Evolutionary conservation across 2,329 filamentous ascomycete species (phyloP), one percentile per base, ranked within the genome.

Genomic region (Diplodia scrobiculata): DNA sequence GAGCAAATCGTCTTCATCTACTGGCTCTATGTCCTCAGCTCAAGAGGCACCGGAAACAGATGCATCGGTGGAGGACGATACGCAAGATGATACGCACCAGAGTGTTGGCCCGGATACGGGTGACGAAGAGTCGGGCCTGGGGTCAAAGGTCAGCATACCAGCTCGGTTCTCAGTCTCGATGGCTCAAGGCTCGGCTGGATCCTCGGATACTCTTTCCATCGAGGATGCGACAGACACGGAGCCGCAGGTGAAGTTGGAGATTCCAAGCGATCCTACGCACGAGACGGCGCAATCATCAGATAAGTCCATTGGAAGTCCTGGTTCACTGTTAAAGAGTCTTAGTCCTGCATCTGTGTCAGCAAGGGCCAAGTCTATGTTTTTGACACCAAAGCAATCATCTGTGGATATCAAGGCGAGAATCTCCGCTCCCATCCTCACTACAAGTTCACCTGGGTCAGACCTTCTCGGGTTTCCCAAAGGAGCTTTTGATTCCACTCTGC

Each of bases 81-180:
- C 36, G 17, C 19, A 47, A 27, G 63, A 50, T 14, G n/a, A 41
- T 38, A 41, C 17, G 11, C 13, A 21, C 21, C 51, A 27, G 4
- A 54, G 34, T 17, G 54, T 38, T 41, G 19, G 5, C 27, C 47
- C 27, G n/a, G 41, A 58, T 6, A 51, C 63, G 21, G 45, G 52
- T 13, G 41, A 45, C 6, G 52, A 54, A 19, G 29, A 17, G 17
- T 29, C n/a, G 2, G 38, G 38, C 25, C 19, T 25, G 21, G 63
- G 21, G 3, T 75, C 74, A 10, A 74, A 74, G n/a, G 68, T 75
- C 34, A 69, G 75, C 9, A 73, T 75, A 45, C 72, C 72, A 6
- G 68, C 74, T 14, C 69, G 66, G 55, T 73, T 70, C 45, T 75
- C 73, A 1, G 74, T 74, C 21, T 73, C 73, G n/a, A 70, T 72